Evolutionary conservation across 768 basidiomycete species (phyloP).

Genomic region (Trametes maxima): DNA sequence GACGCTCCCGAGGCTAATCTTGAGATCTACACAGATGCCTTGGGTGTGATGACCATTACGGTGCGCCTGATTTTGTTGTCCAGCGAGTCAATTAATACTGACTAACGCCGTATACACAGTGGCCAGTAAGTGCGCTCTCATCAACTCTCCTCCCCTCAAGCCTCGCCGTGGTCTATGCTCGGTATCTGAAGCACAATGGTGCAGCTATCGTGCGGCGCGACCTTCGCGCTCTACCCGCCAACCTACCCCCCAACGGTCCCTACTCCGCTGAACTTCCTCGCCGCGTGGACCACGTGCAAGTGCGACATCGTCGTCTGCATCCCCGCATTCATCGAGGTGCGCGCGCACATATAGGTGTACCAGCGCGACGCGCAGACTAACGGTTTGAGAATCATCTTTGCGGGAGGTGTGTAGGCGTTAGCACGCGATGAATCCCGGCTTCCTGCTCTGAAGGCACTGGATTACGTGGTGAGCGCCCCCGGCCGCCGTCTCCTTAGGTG

Average conservation of each 20-base stretch:
- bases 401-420: constrained; percentile 8
- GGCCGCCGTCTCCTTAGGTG: no score
- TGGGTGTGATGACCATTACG: neutral
- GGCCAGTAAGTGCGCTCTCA: neutral
- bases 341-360: neutral
- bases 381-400: neutral
- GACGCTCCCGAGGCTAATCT: neutral
- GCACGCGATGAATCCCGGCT: constrained; percentile 8
- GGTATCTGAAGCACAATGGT: neutral
- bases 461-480: constrained; percentile 9
- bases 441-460: constrained; percentile 7
- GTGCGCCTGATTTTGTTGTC: neutral
- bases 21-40: neutral
- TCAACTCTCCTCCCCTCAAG: neutral
- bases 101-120: neutral
- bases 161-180: neutral
- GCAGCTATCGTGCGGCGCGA: constrained; percentile 13
- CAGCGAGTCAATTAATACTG: neutral
- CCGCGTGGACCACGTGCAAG: neutral
- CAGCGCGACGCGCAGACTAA: neutral
- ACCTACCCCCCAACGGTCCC: constrained; percentile 1
- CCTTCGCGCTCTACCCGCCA: constrained; percentile 16
- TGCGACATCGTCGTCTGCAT: constrained; percentile 21
- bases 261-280: constrained; percentile 17
- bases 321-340: constrained; percentile 20